A percentile compares a stretch with the other conserved stretches of the same genome.
Conservation (phyloP, 208 protist species). For the Kentomonas sorsogonicus region DNA sequence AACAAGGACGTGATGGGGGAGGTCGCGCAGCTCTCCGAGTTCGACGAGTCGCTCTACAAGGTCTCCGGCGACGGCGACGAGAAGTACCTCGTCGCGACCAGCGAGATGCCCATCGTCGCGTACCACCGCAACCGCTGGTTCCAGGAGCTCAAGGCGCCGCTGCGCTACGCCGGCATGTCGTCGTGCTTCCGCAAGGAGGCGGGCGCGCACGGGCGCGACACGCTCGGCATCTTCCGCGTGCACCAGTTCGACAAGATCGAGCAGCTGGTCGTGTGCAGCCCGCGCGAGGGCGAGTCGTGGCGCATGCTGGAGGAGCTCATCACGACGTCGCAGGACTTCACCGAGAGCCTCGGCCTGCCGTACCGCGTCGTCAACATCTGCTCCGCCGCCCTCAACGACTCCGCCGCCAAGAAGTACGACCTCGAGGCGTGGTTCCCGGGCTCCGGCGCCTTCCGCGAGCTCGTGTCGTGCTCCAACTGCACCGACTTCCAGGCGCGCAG, state of each 20-base stretch:
- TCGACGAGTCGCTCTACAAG: conserved; percentile 99
- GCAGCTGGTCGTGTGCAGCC: conserved; percentile 92
- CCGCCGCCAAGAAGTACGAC: conserved; percentile 99
- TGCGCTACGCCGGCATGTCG: conserved; percentile 96
- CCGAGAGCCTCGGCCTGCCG: conserved; percentile 89
- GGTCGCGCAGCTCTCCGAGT: conserved; percentile 97
- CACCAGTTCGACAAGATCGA: conserved; percentile 98
- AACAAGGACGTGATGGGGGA: conserved; percentile 96
- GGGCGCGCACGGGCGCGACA: conserved; percentile 94
- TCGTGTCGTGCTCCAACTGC: conserved; percentile 99
- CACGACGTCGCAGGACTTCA: conserved; percentile 90
- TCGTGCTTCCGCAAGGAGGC: conserved; percentile 99
- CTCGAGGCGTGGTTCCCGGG: conserved; percentile 99
- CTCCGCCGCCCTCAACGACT: conserved; percentile 98
- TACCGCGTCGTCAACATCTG: conserved; percentile 94
- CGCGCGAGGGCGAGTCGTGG: conserved; percentile 90
- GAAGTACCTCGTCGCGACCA: conserved; percentile 99
- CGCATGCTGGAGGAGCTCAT: conserved; percentile 91
- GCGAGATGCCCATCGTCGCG: conserved; percentile 98
- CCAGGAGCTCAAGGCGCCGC: conserved; percentile 83
- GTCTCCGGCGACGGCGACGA: conserved; percentile 95
- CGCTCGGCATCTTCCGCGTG: conserved; percentile 94
- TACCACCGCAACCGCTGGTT: conserved; percentile 96
- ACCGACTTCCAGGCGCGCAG: conserved; percentile 98
- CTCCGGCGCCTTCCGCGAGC: conserved; percentile 95